These are phyloP conservation scores for Kalaharituber pfeilii DNA, from an alignment of 2,329 filamentous ascomycete genomes.

Conservation along the genomic window DNA sequence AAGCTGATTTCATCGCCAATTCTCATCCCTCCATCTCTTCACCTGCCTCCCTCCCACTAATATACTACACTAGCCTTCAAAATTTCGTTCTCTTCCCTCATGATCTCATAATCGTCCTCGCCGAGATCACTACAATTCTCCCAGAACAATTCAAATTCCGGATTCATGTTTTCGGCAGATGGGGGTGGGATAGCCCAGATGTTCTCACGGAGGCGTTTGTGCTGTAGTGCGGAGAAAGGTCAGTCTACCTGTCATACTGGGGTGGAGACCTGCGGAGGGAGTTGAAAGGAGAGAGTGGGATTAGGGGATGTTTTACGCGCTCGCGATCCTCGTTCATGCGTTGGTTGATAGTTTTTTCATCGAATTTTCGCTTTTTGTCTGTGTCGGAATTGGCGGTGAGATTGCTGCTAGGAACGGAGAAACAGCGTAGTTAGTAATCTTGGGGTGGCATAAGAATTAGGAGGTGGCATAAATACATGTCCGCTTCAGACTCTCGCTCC, in stretches of 20 bases:
- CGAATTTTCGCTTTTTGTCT: constrained; percentile 37
- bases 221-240: no score
- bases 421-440: neutral
- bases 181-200: constrained; percentile 72
- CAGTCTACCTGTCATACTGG: neutral
- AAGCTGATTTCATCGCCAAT: no score
- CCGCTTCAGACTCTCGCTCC: neutral
- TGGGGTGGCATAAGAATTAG: neutral
- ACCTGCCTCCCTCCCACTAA: no score
- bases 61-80: constrained; percentile 12
- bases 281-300: no score
- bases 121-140: constrained; percentile 74
- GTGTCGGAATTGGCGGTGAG: neutral
- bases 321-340: constrained; percentile 93
- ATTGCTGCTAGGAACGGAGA: neutral
- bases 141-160: constrained; percentile 65
- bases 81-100: constrained; percentile 48
- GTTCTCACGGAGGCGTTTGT: constrained; percentile 78
- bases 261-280: neutral
- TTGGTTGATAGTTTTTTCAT: constrained; percentile 85
- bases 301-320: constrained; percentile 29
- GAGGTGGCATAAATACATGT: neutral
- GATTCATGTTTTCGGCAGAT: constrained; percentile 32
- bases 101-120: constrained; percentile 66
- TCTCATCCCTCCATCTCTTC: no score